Evolutionary conservation across 2,329 filamentous ascomycete genomes (phyloP).

Genomic region (Diaporthe eres): DNA sequence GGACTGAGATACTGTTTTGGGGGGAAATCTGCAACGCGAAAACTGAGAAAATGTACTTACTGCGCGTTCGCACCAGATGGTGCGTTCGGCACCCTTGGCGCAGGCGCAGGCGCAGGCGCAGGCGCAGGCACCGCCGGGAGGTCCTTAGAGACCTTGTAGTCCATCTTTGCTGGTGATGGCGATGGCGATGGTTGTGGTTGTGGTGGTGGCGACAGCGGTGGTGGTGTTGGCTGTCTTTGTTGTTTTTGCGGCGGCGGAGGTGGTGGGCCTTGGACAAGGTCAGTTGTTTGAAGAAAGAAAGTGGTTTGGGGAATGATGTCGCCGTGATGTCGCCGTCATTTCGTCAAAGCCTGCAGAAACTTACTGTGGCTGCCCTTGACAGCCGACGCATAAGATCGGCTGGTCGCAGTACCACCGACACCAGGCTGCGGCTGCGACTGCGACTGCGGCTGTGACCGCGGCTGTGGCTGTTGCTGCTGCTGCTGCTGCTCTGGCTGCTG

Average conservation of each 20-base stretch:
- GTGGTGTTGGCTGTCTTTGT: not conserved
- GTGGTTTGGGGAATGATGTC: not conserved
- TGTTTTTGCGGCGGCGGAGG: not conserved
- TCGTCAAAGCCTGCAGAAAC: not conserved
- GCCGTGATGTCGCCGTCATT: not conserved
- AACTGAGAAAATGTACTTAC: not conserved
- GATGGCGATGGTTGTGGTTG: not conserved
- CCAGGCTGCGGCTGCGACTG: not conserved
- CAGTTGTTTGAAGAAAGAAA: not conserved
- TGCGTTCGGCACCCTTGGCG: not conserved
- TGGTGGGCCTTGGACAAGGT: conserved; percentile 4
- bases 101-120: not conserved
- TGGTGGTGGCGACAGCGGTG: not conserved
- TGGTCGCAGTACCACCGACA: not conserved
- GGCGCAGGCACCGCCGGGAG: not conserved
- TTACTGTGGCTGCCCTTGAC: conserved; percentile 28
- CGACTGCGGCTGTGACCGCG: not conserved
- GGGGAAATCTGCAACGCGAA: not conserved
- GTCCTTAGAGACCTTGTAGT: not conserved
- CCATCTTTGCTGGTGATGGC: not conserved
- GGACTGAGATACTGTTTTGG: not conserved
- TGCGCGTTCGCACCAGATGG: not conserved
- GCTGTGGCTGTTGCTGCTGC: not conserved
- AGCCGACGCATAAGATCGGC: conserved; percentile 25
- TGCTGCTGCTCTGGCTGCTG: not conserved